phyloP scores from a whole-genome alignment of 768 basidiomycete species.

The Auricularia cornea region DNA sequence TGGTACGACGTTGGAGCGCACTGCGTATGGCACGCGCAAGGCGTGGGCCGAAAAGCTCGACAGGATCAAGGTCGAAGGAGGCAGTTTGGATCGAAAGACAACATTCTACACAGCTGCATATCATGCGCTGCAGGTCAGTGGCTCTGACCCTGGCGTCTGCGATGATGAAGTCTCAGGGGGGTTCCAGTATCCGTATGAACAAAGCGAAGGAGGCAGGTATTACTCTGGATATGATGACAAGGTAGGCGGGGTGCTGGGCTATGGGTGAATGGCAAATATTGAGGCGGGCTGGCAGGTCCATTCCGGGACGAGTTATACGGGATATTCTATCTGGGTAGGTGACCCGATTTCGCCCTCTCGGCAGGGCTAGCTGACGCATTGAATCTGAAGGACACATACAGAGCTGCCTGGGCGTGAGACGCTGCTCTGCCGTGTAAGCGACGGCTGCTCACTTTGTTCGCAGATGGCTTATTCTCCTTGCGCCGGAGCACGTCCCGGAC shows the following conservation, averaged over 20 bases:
- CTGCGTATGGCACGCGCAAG: slow-evolving; percentile 37
- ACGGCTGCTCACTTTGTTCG: too few relatives aligned
- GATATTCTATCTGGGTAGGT: slow-evolving; percentile 71
- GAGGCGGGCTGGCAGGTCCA: not conserved
- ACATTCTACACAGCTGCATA: slow-evolving; percentile 53
- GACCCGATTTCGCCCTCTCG: not conserved
- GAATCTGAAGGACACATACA: slow-evolving; percentile 56
- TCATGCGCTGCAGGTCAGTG: slow-evolving; percentile 48
- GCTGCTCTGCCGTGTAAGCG: too few relatives aligned
- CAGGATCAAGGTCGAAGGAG: slow-evolving; percentile 41
- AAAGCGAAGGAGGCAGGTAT: slow-evolving; percentile 55
- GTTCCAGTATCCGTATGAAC: slow-evolving; percentile 66
- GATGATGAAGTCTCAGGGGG: not conserved
- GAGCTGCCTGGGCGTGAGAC: slow-evolving; percentile 55
- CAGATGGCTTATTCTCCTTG: slow-evolving; percentile 60
- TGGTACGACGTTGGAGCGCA: slow-evolving; percentile 40
- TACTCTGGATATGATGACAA: slow-evolving; percentile 70
- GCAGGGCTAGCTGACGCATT: not conserved
- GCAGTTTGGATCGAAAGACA: slow-evolving; percentile 36
- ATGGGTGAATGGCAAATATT: too few relatives aligned
- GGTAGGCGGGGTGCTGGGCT: slow-evolving; percentile 18
- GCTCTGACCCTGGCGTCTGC: not conserved
- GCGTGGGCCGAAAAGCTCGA: slow-evolving; percentile 54
- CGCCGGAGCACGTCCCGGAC: slow-evolving; percentile 65
- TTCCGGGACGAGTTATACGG: slow-evolving; percentile 59